Conservation (phyloP, 192 early-diverging fungal species). For the Geosiphon pyriformis region DNA sequence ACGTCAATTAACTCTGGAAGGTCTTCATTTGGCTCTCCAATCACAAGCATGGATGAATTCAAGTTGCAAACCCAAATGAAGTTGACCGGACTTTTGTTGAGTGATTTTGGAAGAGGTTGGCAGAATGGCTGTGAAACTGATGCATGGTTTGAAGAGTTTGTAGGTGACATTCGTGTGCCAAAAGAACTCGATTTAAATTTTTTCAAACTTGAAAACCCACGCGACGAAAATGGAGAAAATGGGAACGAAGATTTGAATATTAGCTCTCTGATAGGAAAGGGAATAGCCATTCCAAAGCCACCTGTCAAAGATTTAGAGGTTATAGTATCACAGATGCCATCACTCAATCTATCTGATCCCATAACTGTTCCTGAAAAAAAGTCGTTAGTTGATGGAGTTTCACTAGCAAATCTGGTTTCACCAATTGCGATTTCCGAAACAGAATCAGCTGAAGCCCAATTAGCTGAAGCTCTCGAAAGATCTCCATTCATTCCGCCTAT, state of each 20-base stretch:
- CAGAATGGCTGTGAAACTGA: slow-evolving; percentile 34
- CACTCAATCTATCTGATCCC: slow-evolving; percentile 19
- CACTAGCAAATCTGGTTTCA: slow-evolving; percentile 1
- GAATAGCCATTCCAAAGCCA: neutral
- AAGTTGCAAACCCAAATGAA: slow-evolving; percentile 27
- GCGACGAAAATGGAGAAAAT: neutral
- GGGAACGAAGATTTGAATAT: neutral
- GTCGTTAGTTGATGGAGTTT: too few relatives aligned
- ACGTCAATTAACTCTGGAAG: slow-evolving; percentile 22
- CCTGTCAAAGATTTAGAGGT: neutral
- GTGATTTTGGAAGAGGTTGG: slow-evolving; percentile 35
- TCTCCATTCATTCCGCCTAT: neutral
- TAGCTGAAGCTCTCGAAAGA: neutral
- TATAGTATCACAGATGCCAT: slow-evolving; percentile 23
- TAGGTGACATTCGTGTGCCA: slow-evolving; percentile 24
- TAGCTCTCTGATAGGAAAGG: neutral
- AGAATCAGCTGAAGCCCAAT: neutral
- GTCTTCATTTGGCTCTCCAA: slow-evolving; percentile 19
- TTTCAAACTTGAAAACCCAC: neutral
- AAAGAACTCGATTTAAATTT: neutral
- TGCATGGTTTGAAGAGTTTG: slow-evolving; percentile 37
- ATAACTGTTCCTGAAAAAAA: too few relatives aligned
- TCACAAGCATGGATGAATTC: slow-evolving; percentile 35
- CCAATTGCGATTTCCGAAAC: neutral
- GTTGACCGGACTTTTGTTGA: slow-evolving; percentile 30